Percentiles rank a stretch among this genome's conserved stretches.
Conservation (phyloP, 495 filamentous ascomycete genomes). For the Oidiodendron maius region DNA sequence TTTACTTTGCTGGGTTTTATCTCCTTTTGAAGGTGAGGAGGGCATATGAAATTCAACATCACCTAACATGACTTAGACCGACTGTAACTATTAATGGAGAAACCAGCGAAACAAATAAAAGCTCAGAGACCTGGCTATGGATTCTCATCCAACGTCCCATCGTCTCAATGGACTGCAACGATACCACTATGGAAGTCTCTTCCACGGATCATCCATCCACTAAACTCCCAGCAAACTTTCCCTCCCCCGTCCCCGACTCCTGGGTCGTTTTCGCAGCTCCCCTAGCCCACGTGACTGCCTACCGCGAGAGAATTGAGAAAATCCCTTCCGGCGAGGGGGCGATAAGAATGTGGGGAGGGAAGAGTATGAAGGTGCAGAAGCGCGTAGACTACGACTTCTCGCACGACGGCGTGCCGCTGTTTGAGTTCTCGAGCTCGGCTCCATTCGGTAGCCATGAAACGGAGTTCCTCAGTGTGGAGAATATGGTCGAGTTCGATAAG, state of each 20-base stretch:
- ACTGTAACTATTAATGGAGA: not conserved
- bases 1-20: not conserved
- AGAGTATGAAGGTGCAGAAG: slow-evolving; percentile 2
- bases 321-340: not conserved
- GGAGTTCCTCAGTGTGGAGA: not conserved
- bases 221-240: slow-evolving; percentile 15
- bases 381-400: slow-evolving; percentile 18
- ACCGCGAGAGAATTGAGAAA: not conserved
- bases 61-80: no score
- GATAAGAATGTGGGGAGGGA: not conserved
- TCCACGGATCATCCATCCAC: not conserved
- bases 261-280: slow-evolving; percentile 21
- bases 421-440: slow-evolving; percentile 8
- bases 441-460: not conserved
- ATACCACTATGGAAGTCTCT: not conserved
- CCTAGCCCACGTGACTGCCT: slow-evolving; percentile 6
- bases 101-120: not conserved
- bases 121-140: slow-evolving; percentile 13
- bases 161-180: not conserved
- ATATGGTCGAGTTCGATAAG: not conserved
- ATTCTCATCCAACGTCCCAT: slow-evolving; percentile 16
- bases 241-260: slow-evolving; percentile 6
- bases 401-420: slow-evolving; percentile 11
- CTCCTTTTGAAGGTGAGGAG: not conserved
- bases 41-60: no score